phyloP scores from a whole-genome alignment of 2,329 filamentous ascomycete genomes.

The Raffaelea ambrosiae region DNA sequence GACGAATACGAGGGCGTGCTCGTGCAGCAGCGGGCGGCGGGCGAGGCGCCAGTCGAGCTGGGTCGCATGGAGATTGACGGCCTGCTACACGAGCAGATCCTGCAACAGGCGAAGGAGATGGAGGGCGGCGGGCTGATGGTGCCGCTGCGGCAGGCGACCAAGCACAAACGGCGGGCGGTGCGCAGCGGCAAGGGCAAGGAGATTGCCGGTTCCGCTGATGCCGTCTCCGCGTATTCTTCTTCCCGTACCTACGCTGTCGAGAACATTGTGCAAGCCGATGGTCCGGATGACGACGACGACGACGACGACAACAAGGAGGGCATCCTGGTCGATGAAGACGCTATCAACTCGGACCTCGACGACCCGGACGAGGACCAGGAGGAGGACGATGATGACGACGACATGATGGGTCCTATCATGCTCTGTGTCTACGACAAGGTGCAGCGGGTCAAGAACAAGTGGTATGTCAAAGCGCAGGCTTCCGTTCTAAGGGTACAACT shows the following conservation, averaged over 20 bases:
- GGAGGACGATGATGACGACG: constrained; percentile 82
- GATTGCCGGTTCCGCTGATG: neutral
- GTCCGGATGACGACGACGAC: constrained; percentile 42
- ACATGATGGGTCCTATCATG: constrained; percentile 82
- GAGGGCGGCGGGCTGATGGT: constrained; percentile 72
- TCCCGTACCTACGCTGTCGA: constrained; percentile 5
- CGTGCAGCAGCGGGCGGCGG: constrained; percentile 45
- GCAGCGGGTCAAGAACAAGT: constrained; percentile 98
- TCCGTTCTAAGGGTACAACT: neutral
- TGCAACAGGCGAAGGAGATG: constrained; percentile 56
- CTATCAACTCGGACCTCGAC: constrained; percentile 96
- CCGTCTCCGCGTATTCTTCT: constrained; percentile 22
- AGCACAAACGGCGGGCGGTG: constrained; percentile 16
- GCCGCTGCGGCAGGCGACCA: constrained; percentile 51
- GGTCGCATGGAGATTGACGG: constrained; percentile 57
- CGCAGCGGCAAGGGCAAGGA: neutral
- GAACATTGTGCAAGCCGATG: constrained; percentile 44
- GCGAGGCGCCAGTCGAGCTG: constrained; percentile 44
- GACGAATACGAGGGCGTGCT: constrained; percentile 54
- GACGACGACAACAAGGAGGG: constrained; percentile 54
- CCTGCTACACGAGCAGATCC: constrained; percentile 60
- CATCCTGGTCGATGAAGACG: constrained; percentile 72
- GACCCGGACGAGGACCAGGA: constrained; percentile 81
- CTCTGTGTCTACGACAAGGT: constrained; percentile 99
- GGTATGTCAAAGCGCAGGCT: too few species aligned